A percentile compares a stretch with the other conserved stretches of the same genome.
Evolutionary conservation across 345 rosid species (phyloP).

Genomic region (Lepidium aucheri): DNA sequence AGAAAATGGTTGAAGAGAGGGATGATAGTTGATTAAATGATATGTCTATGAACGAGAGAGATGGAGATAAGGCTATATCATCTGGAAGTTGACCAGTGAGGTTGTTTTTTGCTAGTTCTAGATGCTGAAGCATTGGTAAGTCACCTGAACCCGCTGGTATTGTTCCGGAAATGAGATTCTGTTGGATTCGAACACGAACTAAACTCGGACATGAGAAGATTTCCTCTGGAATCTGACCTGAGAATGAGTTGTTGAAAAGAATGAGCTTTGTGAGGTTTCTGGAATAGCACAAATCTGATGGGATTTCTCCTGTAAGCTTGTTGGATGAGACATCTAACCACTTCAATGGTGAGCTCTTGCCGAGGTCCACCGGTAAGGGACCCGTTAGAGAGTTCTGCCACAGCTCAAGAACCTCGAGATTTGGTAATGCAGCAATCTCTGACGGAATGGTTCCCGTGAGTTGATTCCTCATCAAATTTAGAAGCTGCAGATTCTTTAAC

Average conservation of each 20-base stretch:
- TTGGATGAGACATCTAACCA: constrained; percentile 77
- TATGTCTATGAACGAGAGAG: constrained; percentile 79
- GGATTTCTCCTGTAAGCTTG: constrained; percentile 56
- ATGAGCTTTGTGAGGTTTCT: constrained; percentile 76
- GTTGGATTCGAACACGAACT: constrained; percentile 67
- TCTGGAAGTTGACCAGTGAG: constrained; percentile 69
- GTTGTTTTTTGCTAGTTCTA: constrained; percentile 76
- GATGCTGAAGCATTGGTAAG: constrained; percentile 66
- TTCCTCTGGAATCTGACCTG: constrained; percentile 49
- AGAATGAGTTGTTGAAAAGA: constrained; percentile 69
- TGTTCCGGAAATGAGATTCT: constrained; percentile 56
- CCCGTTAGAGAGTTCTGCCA: constrained; percentile 66
- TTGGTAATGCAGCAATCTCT: constrained; percentile 47
- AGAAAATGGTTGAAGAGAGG: constrained; percentile 64
- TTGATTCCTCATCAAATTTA: constrained; percentile 67
- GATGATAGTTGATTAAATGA: constrained; percentile 60
- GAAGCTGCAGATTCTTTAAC: constrained; percentile 51
- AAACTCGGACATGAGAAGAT: constrained; percentile 52
- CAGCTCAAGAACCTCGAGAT: constrained; percentile 59
- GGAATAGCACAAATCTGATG: constrained; percentile 46
- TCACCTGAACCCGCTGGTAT: constrained; percentile 60
- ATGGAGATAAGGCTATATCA: constrained; percentile 49
- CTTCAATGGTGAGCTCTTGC: constrained; percentile 47
- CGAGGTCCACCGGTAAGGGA: constrained; percentile 51
- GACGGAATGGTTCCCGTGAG: constrained; percentile 48